A percentile compares a stretch with the other conserved stretches of the same genome.
phyloP scores from a whole-genome alignment of 208 protist species.

The Crithidia brevicula region DNA sequence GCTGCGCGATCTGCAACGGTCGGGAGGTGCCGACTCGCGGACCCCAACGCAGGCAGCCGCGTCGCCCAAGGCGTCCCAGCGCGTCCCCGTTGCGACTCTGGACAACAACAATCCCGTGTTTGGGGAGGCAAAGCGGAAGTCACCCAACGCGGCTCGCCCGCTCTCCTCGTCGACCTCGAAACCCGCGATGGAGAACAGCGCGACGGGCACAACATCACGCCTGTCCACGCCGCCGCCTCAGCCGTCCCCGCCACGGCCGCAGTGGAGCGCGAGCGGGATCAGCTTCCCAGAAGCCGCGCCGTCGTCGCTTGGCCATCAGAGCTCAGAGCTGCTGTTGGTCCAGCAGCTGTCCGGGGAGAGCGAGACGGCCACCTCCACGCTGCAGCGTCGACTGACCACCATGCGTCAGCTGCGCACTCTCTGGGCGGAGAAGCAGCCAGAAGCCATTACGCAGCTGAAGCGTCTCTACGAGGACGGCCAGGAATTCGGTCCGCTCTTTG shows the following conservation, averaged over 20 bases:
- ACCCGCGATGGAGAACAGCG: background rate
- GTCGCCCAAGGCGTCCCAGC: constrained; percentile 4
- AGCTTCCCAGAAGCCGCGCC: constrained; percentile 20
- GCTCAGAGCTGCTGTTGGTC: constrained; percentile 35
- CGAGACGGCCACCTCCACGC: constrained; percentile 29
- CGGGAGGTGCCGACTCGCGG: background rate
- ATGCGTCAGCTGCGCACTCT: constrained; percentile 52
- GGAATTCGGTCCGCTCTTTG: constrained; percentile 64
- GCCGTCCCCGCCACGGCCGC: constrained; percentile 12
- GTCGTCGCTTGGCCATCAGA: constrained; percentile 1
- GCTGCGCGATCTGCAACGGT: constrained; percentile 18
- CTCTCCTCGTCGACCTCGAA: background rate
- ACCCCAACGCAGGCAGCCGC: background rate
- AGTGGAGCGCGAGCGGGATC: constrained; percentile 7
- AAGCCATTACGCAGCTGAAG: constrained; percentile 59
- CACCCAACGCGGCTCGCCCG: background rate
- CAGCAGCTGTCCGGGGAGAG: constrained; percentile 39
- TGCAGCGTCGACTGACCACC: constrained; percentile 59
- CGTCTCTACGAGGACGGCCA: constrained; percentile 46
- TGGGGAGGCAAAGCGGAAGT: constrained; percentile 5
- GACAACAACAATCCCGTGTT: constrained; percentile 18
- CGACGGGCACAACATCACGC: background rate
- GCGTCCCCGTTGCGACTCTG: constrained; percentile 16
- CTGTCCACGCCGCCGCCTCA: background rate
- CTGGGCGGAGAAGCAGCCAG: constrained; percentile 57